Conservation (phyloP, 2,329 filamentous ascomycete species). For the Trichoderma atrobrunneum region DNA sequence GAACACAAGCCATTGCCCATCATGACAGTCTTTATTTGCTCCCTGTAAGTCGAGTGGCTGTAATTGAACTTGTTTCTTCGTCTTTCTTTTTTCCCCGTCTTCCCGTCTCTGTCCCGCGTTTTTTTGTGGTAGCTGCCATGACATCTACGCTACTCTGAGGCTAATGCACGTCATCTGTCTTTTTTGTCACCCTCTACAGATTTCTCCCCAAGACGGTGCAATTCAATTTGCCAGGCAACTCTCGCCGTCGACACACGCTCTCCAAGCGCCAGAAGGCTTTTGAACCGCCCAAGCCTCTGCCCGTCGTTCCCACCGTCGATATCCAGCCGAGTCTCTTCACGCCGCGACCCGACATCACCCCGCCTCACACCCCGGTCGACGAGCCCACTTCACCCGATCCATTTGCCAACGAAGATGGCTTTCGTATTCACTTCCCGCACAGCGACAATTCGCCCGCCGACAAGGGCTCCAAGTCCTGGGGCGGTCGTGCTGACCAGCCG, state of each 20-base stretch:
- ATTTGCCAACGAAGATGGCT: conserved; percentile 58
- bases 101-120: background rate
- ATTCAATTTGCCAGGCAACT: conserved; percentile 66
- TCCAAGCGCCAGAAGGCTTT: conserved; percentile 5
- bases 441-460: conserved; percentile 65
- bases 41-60: conserved; percentile 34
- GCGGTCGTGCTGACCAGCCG: conserved; percentile 72
- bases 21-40: conserved; percentile 43
- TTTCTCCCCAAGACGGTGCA: conserved; percentile 91
- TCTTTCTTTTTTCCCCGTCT: background rate
- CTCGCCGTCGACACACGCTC: conserved; percentile 36
- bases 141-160: background rate
- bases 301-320: conserved; percentile 29
- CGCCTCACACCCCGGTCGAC: conserved; percentile 53
- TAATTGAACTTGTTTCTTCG: background rate
- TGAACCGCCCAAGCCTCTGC: conserved; percentile 6
- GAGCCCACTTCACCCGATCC: conserved; percentile 45
- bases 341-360: conserved; percentile 48
- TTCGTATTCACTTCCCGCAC: conserved; percentile 54
- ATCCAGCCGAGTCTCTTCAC: conserved; percentile 54
- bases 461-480: conserved; percentile 74
- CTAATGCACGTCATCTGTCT: conserved; percentile 8
- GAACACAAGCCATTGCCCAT: conserved; percentile 24
- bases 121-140: background rate
- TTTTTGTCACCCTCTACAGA: conserved; percentile 44